Evolutionary conservation across 2,329 filamentous ascomycete species (phyloP).

Genomic region (Aureobasidium sp.): DNA sequence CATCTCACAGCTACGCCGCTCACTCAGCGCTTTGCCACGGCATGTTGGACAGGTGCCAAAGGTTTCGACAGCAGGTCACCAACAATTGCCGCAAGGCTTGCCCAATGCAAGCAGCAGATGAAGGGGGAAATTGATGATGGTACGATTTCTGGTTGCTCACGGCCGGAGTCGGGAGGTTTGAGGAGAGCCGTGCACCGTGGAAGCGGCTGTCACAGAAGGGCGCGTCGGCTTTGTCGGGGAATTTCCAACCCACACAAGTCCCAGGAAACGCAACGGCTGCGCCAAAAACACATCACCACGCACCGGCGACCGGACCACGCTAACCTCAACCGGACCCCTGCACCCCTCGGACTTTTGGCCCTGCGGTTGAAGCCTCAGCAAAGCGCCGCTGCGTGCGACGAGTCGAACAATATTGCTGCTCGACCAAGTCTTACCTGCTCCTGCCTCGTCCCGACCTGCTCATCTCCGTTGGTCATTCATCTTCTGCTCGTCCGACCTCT

Average conservation of each 20-base stretch:
- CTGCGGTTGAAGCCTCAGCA: constrained; percentile 18
- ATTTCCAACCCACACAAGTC: constrained; percentile 11
- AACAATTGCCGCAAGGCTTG: constrained; percentile 10
- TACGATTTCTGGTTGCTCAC: constrained; percentile 6
- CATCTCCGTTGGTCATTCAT: constrained; percentile 8
- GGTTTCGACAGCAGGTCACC: neutral
- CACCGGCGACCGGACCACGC: constrained; percentile 4
- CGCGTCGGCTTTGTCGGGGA: constrained; percentile 11
- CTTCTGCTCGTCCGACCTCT: constrained; percentile 18
- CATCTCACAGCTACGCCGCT: neutral
- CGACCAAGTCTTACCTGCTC: neutral
- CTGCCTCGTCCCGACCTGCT: constrained; percentile 1
- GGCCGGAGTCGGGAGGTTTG: constrained; percentile 11
- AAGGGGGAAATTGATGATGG: constrained; percentile 16
- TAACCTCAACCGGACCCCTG: constrained; percentile 14
- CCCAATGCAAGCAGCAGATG: constrained; percentile 2
- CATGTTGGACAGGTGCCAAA: neutral
- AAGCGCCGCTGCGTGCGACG: constrained; percentile 10
- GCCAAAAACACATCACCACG: neutral
- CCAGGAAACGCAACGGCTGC: constrained; percentile 6
- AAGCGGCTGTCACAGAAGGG: constrained; percentile 5
- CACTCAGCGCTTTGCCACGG: constrained; percentile 6
- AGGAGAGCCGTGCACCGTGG: constrained; percentile 14
- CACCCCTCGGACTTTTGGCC: constrained; percentile 15
- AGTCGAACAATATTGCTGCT: constrained; percentile 14